phyloP scores from a whole-genome alignment of 306 rosid species.

The Prosopis cineraria region DNA sequence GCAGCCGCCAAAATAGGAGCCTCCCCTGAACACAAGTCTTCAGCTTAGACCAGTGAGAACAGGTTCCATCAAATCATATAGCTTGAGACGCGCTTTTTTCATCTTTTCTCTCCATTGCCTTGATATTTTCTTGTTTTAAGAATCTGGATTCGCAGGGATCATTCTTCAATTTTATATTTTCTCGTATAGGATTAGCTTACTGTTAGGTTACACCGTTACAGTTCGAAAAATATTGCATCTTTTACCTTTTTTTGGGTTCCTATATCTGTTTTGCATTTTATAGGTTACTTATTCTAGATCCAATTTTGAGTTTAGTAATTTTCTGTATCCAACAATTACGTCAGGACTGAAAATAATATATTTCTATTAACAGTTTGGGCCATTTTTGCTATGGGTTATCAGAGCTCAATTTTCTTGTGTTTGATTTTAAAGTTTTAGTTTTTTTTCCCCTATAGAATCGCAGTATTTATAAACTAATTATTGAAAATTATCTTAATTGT shows the following conservation, averaged over 20 bases:
- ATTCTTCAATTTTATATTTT: slow-evolving; percentile 19
- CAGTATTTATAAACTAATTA: background rate
- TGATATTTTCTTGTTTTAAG: slow-evolving; percentile 23
- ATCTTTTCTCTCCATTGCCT: background rate
- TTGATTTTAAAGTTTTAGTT: background rate
- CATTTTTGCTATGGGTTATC: background rate
- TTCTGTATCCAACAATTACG: background rate
- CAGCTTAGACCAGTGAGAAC: slow-evolving; percentile 39
- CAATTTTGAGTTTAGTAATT: slow-evolving; percentile 16
- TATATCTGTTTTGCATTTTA: slow-evolving; percentile 3
- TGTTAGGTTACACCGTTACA: slow-evolving; percentile 19
- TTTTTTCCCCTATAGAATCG: too few relatives aligned
- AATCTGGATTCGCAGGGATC: slow-evolving; percentile 23
- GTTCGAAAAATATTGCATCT: background rate
- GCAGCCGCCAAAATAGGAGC: slow-evolving; percentile 41
- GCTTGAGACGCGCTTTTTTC: slow-evolving; percentile 33
- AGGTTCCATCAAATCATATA: slow-evolving; percentile 22
- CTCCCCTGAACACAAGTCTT: slow-evolving; percentile 45
- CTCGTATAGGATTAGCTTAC: background rate
- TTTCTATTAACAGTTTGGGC: background rate
- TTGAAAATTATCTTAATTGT: background rate
- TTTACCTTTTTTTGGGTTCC: background rate
- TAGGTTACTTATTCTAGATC: background rate
- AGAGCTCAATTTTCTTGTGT: background rate
- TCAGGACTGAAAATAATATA: background rate